Percentiles rank a stretch among this genome's conserved stretches.
phyloP scores from a whole-genome alignment of 1,284 basidiomycete species.

The Boletus austroedulis region DNA sequence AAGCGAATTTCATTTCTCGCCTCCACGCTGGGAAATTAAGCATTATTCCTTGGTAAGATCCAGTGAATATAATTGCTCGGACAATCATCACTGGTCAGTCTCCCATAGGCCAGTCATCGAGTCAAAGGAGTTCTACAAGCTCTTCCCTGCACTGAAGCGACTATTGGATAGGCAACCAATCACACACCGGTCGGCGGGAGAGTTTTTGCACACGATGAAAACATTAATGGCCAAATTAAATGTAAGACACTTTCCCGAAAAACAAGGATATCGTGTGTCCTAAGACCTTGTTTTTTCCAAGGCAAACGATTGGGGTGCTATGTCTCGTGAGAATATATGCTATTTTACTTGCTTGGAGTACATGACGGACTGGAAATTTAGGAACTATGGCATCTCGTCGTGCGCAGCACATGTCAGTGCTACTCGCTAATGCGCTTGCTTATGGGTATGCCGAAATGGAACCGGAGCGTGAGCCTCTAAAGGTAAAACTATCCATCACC shows the following conservation, averaged over 20 bases:
- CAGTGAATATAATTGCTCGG: background rate
- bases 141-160: constrained; percentile 49
- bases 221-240: constrained; percentile 67
- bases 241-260: constrained; percentile 31
- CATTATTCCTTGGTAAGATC: constrained; percentile 51
- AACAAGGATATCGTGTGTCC: background rate
- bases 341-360: background rate
- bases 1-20: constrained; percentile 57
- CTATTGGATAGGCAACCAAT: constrained; percentile 46
- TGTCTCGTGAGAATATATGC: constrained; percentile 46
- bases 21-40: constrained; percentile 52
- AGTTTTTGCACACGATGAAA: constrained; percentile 56
- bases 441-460: constrained; percentile 47
- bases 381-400: constrained; percentile 58
- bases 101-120: constrained; percentile 57
- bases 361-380: constrained; percentile 30
- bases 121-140: constrained; percentile 53
- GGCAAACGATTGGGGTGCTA: constrained; percentile 62
- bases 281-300: background rate
- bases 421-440: constrained; percentile 46
- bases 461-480: constrained; percentile 48
- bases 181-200: constrained; percentile 50
- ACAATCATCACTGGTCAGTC: background rate
- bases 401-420: constrained; percentile 41
- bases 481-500: constrained; percentile 34